Percentiles rank a stretch among this genome's conserved stretches.
phyloP scores from a whole-genome alignment of 352 stramenopile genomes.

The Pythium folliculosum region DNA sequence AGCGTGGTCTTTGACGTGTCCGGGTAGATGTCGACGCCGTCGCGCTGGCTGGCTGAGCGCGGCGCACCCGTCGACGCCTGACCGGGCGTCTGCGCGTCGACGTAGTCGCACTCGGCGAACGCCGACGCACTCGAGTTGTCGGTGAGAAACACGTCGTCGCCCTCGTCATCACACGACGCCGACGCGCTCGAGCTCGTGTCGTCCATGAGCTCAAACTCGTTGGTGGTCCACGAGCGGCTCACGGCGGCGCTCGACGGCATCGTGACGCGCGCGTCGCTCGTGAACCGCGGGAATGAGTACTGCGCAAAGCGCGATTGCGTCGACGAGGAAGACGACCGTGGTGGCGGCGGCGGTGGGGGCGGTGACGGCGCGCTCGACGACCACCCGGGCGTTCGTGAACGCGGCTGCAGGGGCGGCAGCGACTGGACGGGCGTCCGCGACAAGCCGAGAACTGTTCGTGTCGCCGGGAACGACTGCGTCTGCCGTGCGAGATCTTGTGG shows the following conservation, averaged over 20 bases:
- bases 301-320: neutral
- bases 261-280: neutral
- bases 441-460: neutral
- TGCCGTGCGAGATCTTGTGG: too few relatives aligned
- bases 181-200: slow-evolving; percentile 14
- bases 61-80: neutral
- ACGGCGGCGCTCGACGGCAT: neutral
- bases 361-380: neutral
- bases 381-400: neutral
- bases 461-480: neutral
- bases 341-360: too few relatives aligned
- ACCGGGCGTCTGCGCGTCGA: neutral
- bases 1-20: slow-evolving; percentile 10
- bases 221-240: neutral
- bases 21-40: slow-evolving; percentile 9
- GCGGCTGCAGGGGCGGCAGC: neutral
- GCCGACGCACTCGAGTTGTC: neutral
- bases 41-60: neutral
- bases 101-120: slow-evolving; percentile 9
- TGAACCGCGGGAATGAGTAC: slow-evolving; percentile 1
- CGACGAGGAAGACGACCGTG: neutral
- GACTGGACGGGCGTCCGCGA: neutral
- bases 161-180: neutral
- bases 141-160: slow-evolving; percentile 14
- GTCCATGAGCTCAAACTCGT: neutral